These are phyloP conservation scores for Hirsutella thompsonii DNA, from an alignment of 2,329 filamentous ascomycete genomes.

Conservation along the genomic window DNA sequence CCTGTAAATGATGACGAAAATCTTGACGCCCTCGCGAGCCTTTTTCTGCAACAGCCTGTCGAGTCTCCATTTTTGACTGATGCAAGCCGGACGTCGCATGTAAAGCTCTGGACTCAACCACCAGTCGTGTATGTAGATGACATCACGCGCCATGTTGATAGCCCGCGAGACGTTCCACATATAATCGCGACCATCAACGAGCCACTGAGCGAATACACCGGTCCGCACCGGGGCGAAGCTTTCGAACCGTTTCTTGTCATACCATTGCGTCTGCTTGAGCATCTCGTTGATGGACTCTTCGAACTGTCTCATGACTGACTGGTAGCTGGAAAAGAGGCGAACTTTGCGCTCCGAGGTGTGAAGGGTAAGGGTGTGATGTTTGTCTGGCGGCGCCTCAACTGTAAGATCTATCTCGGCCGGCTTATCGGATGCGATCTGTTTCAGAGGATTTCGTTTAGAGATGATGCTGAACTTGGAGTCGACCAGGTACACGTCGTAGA, in stretches of 20 bases:
- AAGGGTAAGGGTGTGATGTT: constrained; percentile 81
- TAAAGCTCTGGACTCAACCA: constrained; percentile 96
- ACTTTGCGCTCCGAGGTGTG: constrained; percentile 85
- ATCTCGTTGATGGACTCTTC: constrained; percentile 86
- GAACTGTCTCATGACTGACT: constrained; percentile 81
- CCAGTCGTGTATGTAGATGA: constrained; percentile 99
- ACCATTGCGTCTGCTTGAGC: constrained; percentile 72
- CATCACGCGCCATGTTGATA: constrained; percentile 92
- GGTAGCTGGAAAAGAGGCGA: constrained; percentile 81
- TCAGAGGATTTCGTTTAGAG: constrained; percentile 50
- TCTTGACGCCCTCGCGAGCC: constrained; percentile 87
- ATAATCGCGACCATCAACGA: constrained; percentile 92
- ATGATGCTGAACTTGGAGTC: constrained; percentile 78
- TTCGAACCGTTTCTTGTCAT: constrained; percentile 70
- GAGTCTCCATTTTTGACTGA: constrained; percentile 95
- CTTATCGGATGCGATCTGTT: constrained; percentile 43
- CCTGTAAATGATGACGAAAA: constrained; percentile 94
- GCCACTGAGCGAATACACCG: constrained; percentile 85
- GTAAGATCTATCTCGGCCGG: constrained; percentile 31
- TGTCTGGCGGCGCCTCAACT: constrained; percentile 22
- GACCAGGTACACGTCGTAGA: constrained; percentile 96
- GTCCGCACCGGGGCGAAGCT: constrained; percentile 86
- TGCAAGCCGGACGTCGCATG: constrained; percentile 82
- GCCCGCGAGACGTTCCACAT: constrained; percentile 99
- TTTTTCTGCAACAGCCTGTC: constrained; percentile 89